Evolutionary conservation across 257 asterid species (phyloP), one percentile per base, ranked within the genome.

Genomic region (Eustoma russellianum): DNA sequence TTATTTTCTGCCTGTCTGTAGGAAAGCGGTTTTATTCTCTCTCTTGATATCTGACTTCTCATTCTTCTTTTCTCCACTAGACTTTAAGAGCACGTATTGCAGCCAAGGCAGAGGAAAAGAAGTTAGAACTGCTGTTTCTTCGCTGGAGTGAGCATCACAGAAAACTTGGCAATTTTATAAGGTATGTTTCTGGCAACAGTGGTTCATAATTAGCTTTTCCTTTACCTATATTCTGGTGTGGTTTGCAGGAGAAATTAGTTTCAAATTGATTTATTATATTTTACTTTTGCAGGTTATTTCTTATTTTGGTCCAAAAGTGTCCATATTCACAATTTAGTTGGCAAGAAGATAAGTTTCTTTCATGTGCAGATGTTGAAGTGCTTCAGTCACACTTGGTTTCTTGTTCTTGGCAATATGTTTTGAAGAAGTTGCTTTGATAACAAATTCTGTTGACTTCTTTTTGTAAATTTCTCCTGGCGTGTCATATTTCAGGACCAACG

Each of bases 291-390:
- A 88, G 99, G 99, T 92, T 88, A 92, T 85, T 79, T 83, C 89
- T 92, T 66, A 77, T 79, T 92, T 88, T 77, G 97, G 95, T 83
- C 94, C 85, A 70, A 83, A 88, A 77, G 94, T 88, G 85, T 80
- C 84, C 90, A 75, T 88, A 92, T 88, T 85, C 96, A 72, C 99
- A 88, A 85, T 88, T 92, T 88, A 79, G 81, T 83, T 83, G 97
- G 85, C 94, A 63, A 81, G 72, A 88, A 88, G 99, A 83, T 92
- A 88, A 92, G 99, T 88, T 87, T 81, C 85, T 79, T 65, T 81
- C 83, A 68, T 71, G 82, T 77, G 79, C 83, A 75, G 93, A 70
- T 64, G 69, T 74, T 68, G 94, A 75, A 70, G 91, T 76, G 62
- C 77, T 89, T 76, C 64, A 66, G 64, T 61, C 77, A 46, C 57